Percentiles rank a stretch among this genome's conserved stretches.
Evolutionary conservation across 345 rosid genomes (phyloP).

Genomic region (Bruguiera gymnorhiza): DNA sequence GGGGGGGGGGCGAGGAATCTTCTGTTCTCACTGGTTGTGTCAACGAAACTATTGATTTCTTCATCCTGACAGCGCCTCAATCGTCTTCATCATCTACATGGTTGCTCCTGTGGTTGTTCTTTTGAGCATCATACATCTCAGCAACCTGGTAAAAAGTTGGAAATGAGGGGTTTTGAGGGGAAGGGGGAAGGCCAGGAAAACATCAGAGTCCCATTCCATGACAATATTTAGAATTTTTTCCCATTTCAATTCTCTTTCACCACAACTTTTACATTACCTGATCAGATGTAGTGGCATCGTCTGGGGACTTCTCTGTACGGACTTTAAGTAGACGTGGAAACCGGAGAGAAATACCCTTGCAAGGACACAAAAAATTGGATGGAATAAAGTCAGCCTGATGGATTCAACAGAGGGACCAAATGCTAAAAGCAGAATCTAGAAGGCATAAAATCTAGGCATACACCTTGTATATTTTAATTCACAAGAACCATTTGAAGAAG

Average conservation of each 20-base stretch:
- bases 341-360: slow-evolving; percentile 79
- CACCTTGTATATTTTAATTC: no score
- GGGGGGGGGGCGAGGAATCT: no score
- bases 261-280: slow-evolving; percentile 46
- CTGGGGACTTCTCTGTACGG: slow-evolving; percentile 80
- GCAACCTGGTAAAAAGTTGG: slow-evolving; percentile 55
- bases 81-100: slow-evolving; percentile 64
- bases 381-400: background rate
- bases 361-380: slow-evolving; percentile 1
- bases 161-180: background rate
- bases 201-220: no score
- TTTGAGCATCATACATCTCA: slow-evolving; percentile 77
- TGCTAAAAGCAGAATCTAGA: background rate
- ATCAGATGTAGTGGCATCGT: slow-evolving; percentile 75
- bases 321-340: slow-evolving; percentile 85
- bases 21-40: no score
- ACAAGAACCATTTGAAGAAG: no score
- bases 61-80: no score
- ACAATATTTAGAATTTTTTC: no score
- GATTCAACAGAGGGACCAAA: background rate
- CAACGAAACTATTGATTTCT: no score
- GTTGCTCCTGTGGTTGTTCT: slow-evolving; percentile 62
- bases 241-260: no score
- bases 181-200: background rate
- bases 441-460: no score